A percentile compares a stretch with the other conserved stretches of the same genome.
phyloP scores from a whole-genome alignment of 257 asterid genomes.

The Paulownia fortunei region DNA sequence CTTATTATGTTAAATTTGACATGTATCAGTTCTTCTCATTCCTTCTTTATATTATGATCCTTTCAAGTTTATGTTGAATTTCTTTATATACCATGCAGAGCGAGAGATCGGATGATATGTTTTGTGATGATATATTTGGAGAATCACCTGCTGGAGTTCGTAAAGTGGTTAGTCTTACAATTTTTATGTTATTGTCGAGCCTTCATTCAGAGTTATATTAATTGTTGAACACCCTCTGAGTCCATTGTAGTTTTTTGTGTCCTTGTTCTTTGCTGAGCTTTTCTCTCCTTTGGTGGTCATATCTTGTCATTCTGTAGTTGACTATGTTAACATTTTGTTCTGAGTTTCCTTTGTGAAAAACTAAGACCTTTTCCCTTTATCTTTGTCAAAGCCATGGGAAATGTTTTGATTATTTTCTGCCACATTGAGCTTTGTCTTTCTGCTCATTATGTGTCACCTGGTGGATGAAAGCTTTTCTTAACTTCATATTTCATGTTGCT shows the following conservation, averaged over 20 bases:
- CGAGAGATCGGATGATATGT: constrained; percentile 80
- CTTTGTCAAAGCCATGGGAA: background rate
- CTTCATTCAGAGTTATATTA: background rate
- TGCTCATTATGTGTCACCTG: background rate
- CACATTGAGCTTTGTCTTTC: background rate
- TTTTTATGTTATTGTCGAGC: constrained; percentile 1
- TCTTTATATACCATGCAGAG: constrained; percentile 61
- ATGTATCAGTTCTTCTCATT: background rate
- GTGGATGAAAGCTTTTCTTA: background rate
- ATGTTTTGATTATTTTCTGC: background rate
- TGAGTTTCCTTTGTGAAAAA: background rate
- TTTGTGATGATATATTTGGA: constrained; percentile 95
- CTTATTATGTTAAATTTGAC: background rate
- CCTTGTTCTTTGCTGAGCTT: constrained; percentile 4
- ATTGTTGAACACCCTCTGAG: background rate
- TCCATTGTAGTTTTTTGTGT: background rate
- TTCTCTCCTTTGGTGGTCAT: background rate
- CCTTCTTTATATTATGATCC: constrained; percentile 22
- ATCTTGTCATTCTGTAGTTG: background rate
- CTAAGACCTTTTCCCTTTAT: background rate
- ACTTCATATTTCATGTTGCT: background rate
- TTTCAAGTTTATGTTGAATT: constrained; percentile 24
- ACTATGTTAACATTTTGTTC: background rate
- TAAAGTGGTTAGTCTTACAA: constrained; percentile 58
- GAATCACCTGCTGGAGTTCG: constrained; percentile 91